Percentiles rank a stretch among this genome's conserved stretches.
phyloP scores from a whole-genome alignment of 495 filamentous ascomycete species.

The Tuber umbilicatum region DNA sequence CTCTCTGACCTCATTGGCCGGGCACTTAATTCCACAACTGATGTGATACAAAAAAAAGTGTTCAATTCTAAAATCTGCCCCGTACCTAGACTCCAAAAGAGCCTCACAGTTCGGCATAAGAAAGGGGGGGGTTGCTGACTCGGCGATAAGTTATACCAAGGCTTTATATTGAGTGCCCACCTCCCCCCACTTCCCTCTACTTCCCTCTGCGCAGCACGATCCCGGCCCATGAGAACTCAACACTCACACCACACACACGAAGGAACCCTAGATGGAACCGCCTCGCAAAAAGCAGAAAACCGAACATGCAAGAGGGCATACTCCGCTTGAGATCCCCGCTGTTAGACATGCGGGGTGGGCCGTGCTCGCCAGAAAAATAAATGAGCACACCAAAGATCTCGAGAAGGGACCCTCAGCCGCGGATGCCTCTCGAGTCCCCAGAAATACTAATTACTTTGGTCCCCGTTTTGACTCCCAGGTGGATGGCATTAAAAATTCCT shows the following conservation, averaged over 20 bases:
- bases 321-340: not conserved
- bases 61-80: not conserved
- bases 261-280: no score
- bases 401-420: rapidly evolving
- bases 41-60: not conserved
- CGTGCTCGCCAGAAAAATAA: not conserved
- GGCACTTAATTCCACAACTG: not conserved
- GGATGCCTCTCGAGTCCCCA: not conserved
- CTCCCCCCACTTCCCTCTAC: not conserved
- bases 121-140: not conserved
- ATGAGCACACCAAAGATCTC: not conserved
- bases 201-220: not conserved
- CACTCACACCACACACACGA: no score
- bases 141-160: not conserved
- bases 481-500: not conserved
- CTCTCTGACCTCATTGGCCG: not conserved
- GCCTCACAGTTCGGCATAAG: not conserved
- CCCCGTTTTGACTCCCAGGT: not conserved
- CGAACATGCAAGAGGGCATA: not conserved
- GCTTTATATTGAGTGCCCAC: not conserved
- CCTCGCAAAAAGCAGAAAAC: not conserved
- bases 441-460: not conserved
- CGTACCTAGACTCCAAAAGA: not conserved
- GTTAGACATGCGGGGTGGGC: not conserved
- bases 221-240: not conserved